Conservation (phyloP, 495 filamentous ascomycete genomes). For the Chaetomium tenue region DNA sequence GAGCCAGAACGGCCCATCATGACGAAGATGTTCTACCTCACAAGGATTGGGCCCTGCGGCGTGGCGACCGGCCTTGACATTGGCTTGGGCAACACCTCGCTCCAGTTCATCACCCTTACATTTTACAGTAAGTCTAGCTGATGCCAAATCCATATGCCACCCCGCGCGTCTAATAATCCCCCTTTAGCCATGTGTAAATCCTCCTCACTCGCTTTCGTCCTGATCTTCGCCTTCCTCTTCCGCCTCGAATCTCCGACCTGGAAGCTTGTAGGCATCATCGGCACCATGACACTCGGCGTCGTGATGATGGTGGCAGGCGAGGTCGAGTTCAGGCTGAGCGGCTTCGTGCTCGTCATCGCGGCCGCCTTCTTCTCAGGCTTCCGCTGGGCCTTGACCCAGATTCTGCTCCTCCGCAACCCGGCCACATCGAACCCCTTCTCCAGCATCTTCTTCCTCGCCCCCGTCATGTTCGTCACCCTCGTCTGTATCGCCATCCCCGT, state of each 20-base stretch:
- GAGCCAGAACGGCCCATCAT: constrained; percentile 73
- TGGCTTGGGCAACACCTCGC: constrained; percentile 89
- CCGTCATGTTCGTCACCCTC: constrained; percentile 89
- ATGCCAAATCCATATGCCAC: background rate
- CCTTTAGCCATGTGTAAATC: constrained; percentile 94
- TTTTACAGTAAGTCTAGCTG: constrained; percentile 76
- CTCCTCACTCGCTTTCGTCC: constrained; percentile 88
- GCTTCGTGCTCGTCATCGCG: constrained; percentile 87
- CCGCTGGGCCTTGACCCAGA: constrained; percentile 95
- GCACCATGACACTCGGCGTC: constrained; percentile 90
- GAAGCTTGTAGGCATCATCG: constrained; percentile 81
- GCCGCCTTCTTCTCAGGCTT: constrained; percentile 95
- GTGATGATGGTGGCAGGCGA: constrained; percentile 99
- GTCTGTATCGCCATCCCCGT: constrained; percentile 78
- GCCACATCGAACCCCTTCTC: constrained; percentile 97
- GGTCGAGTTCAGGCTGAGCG: constrained; percentile 82
- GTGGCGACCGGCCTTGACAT: constrained; percentile 93
- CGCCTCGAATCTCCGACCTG: constrained; percentile 84
- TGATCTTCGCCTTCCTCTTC: constrained; percentile 94
- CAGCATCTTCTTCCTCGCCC: constrained; percentile 93
- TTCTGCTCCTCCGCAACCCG: constrained; percentile 88
- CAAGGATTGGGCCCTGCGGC: constrained; percentile 89
- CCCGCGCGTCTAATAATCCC: constrained; percentile 15
- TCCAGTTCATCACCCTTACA: constrained; percentile 93
- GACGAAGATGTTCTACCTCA: constrained; percentile 87